Evolutionary conservation across 768 basidiomycete genomes (phyloP).

Genomic region (Agrocybe chaxingu): DNA sequence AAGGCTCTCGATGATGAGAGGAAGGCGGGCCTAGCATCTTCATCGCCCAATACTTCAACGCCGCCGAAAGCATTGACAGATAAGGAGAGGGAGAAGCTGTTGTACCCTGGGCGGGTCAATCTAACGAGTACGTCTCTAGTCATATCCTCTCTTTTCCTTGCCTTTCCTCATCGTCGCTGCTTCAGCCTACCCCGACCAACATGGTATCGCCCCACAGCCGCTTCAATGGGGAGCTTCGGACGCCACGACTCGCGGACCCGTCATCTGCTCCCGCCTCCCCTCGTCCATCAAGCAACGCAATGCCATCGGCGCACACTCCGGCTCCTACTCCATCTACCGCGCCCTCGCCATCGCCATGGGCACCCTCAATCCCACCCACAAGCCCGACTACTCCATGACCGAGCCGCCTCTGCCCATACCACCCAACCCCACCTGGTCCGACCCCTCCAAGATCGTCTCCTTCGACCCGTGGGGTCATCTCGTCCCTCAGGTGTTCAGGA

Average conservation of each 20-base stretch:
- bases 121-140: conserved; percentile 63
- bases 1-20: conserved; percentile 5
- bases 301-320: conserved; percentile 90
- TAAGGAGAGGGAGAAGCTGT: conserved; percentile 65
- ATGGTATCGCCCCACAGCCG: conserved; percentile 78
- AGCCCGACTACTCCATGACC: conserved; percentile 78
- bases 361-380: conserved; percentile 71
- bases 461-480: conserved; percentile 95
- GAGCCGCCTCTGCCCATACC: conserved; percentile 83
- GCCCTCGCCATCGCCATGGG: conserved; percentile 92
- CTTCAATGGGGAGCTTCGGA: conserved; percentile 79
- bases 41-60: conserved; percentile 6
- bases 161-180: conserved; percentile 5
- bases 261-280: conserved; percentile 85
- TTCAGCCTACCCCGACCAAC: conserved; percentile 88
- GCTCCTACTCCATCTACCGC: conserved; percentile 93
- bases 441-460: conserved; percentile 78
- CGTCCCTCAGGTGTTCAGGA: conserved; percentile 66
- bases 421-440: conserved; percentile 74
- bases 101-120: conserved; percentile 83
- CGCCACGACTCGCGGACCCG: conserved; percentile 70
- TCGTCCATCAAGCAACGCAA: conserved; percentile 87
- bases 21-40: conserved; percentile 12
- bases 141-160: conserved; percentile 6
- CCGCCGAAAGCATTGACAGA: conserved; percentile 30